phyloP scores from a whole-genome alignment of 371 early-diverging fungal species.

The Dichotomocladium elegans region DNA sequence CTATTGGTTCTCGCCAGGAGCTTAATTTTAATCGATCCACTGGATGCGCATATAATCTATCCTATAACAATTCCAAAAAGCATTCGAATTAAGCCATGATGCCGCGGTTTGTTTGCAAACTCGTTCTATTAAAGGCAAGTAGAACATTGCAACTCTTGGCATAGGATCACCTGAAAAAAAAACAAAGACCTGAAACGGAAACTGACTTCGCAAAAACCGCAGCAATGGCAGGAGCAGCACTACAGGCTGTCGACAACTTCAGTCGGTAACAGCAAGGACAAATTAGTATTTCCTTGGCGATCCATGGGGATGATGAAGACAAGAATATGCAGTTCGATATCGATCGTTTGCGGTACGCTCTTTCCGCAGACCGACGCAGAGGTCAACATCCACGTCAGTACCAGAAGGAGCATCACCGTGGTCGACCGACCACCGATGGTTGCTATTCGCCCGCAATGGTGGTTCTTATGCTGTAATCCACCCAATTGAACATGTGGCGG shows the following conservation, averaged over 20 bases:
- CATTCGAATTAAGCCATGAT: constrained; percentile 31
- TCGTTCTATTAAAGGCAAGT: constrained; percentile 16
- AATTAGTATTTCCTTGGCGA: too few relatives aligned
- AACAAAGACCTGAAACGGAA: constrained; percentile 29
- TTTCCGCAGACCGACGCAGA: background rate
- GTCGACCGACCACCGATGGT: background rate
- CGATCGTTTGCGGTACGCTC: constrained; percentile 10
- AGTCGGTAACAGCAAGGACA: too few relatives aligned
- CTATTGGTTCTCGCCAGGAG: too few relatives aligned
- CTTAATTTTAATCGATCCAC: background rate
- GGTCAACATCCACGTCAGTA: background rate
- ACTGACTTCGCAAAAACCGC: too few relatives aligned
- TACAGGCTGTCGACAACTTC: too few relatives aligned
- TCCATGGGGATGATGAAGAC: too few relatives aligned
- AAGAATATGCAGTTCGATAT: too few relatives aligned
- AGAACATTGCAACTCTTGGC: constrained; percentile 25
- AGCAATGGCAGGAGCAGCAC: too few relatives aligned
- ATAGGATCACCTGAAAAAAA: constrained; percentile 27
- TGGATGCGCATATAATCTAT: background rate
- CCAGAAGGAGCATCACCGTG: too few relatives aligned
- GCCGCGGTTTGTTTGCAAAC: constrained; percentile 27
- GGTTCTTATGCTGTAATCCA: constrained; percentile 30
- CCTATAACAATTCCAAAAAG: constrained; percentile 35
- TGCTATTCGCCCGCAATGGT: constrained; percentile 15
- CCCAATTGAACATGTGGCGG: too few relatives aligned